Evolutionary conservation across 148 eudicot genomes (phyloP), one percentile per base, ranked within the genome.

Genomic region (Silene conica): DNA sequence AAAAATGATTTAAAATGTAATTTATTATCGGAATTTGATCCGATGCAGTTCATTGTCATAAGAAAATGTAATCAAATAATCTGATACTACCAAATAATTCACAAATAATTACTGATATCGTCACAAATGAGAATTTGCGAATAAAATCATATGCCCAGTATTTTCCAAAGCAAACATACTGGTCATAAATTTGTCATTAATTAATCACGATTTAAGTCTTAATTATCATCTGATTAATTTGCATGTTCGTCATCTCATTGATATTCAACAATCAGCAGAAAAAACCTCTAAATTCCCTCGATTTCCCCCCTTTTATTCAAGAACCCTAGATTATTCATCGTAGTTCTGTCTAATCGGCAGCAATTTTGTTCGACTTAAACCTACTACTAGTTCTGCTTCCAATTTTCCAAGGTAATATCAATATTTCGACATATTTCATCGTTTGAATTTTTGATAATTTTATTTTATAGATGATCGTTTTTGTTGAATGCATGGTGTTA

Each of bases 251-350:
- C 68, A 15, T 19, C 38, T 43, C 28, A 50, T 38, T 19, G n/a
- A 38, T n/a, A 43, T 73, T 70, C 75, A 41, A 20, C 31, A 23
- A 19, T 20, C 14, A 38, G 21, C 72, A 41, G 0, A 73, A 15
- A 15, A 43, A 67, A 68, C 28, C 76, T 77, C 63, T 58, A 67
- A 21, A 19, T 15, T 31, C 34, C 48, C 11, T 5, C 50, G 28
- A 26, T 73, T 48, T 16, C 60, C 9, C 43, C 8, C 56, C 18
- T 6, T 26, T 15, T 45, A 0, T 14, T 26, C 66, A 60, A 68
- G 77, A 78, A 73, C 77, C 77, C 77, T 73, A 78, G 26, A 60
- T 60, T 78, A 20, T 60, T 28, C 68, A 31, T 59, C 41, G 0
- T 21, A 64, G 8, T 62, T 48, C 23, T 1, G 5, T 8, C 26